Base-by-base conservation (phyloP, 345 rosid species). In the Citrus australasica region DNA sequence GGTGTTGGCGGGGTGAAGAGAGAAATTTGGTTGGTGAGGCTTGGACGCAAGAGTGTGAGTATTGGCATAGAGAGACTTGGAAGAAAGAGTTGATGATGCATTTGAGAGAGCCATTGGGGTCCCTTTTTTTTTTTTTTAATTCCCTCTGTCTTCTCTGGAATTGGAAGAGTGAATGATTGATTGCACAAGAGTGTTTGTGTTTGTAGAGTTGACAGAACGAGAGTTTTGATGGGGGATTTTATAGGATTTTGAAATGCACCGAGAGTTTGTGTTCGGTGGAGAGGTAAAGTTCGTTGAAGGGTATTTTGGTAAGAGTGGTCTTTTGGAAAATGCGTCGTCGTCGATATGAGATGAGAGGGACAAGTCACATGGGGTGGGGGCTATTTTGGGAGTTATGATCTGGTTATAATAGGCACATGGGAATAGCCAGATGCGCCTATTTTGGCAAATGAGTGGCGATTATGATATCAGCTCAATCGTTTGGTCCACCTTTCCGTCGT, bases 31-130 rank as follows among this genome's bases (percentile, higher is more conserved):
- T 11, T 76, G 82, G 79, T 78, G 81, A 33, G 80, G 77, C 7
- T 77, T 76, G 73, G 67, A 76, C 79, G 48, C 74, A 74, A 81
- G 62, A 37, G 82, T 68, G 80, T 71, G 85, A 81, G 79, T n/a
- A 71, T 77, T 74, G 81, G 85, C 40, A 78, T 83, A 81, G 56
- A 90, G 85, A 74, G 88, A 81, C 53, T 83, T 86, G 59, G 90
- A 86, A 74, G 93, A 88, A 51, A 87, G 84, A 5, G 89, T 37
- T 27, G 84, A 51, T 28, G 88, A 38, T 37, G 88, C 74, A 61
- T 76, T 90, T 5, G 91, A 82, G 37, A 92, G 89, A 28, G 97
- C 91, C 97, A 93, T 93, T 75, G 24, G 61, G 2, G 25, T 68
- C n/a, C 24, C 32, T 6, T 8, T 13, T 7, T 11, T n/a, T n/a